These are phyloP conservation scores for Fusarium protoensiforme DNA, from an alignment of 2,329 filamentous ascomycete genomes.

Conservation along the genomic window DNA sequence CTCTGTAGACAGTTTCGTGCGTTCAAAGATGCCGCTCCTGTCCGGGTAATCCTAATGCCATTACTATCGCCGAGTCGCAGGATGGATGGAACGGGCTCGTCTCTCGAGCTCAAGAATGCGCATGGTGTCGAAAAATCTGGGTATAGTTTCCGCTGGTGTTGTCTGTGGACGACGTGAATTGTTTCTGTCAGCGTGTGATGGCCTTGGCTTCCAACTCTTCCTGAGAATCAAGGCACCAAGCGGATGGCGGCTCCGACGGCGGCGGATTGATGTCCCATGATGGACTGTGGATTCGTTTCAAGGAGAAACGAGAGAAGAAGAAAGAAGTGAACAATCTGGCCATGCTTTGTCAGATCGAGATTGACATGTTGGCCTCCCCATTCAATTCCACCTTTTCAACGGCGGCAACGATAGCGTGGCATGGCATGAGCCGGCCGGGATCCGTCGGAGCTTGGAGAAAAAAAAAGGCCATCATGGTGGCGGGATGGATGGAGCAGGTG, in stretches of 20 bases:
- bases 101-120: slow-evolving; percentile 1
- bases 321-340: not conserved
- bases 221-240: not conserved
- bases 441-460: slow-evolving; percentile 4
- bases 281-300: not conserved
- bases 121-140: too few species aligned
- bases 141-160: not conserved
- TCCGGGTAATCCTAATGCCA: not conserved
- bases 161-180: not conserved
- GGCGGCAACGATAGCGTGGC: not conserved
- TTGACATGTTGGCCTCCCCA: not conserved
- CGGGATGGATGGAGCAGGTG: slow-evolving; percentile 9
- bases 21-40: too few species aligned
- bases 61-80: not conserved
- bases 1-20: not conserved
- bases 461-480: slow-evolving; percentile 20
- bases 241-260: not conserved
- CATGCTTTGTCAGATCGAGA: not conserved
- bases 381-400: not conserved
- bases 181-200: not conserved
- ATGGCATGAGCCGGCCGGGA: slow-evolving; percentile 11
- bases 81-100: not conserved
- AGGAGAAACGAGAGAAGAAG: not conserved
- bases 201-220: not conserved
- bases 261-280: not conserved